phyloP scores from a whole-genome alignment of 2,329 filamentous ascomycete species.

The Dothideomycetes sp. region DNA sequence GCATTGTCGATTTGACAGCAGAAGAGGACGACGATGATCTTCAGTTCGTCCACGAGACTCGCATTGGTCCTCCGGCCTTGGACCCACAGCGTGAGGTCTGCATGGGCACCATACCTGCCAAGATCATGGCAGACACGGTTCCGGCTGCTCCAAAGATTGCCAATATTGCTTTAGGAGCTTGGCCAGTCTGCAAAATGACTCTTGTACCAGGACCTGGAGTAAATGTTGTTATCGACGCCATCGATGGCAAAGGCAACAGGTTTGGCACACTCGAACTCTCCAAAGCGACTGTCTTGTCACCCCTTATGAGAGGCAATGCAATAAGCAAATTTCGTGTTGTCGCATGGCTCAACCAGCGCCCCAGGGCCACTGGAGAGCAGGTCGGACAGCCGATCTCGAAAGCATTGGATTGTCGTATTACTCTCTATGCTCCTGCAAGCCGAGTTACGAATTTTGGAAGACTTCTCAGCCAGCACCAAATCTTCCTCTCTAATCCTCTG shows the following conservation, averaged over 20 bases:
- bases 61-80: too few species aligned
- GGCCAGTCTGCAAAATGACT: conserved; percentile 34
- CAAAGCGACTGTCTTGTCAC: conserved; percentile 56
- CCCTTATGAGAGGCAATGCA: conserved; percentile 56
- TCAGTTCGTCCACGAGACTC: conserved; percentile 11
- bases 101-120: conserved; percentile 10
- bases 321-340: conserved; percentile 57
- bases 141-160: conserved; percentile 8
- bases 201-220: conserved; percentile 30
- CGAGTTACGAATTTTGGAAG: conserved; percentile 55
- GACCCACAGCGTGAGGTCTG: conserved; percentile 10
- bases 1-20: conserved; percentile 41
- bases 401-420: conserved; percentile 55
- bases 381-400: conserved; percentile 52
- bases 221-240: conserved; percentile 50
- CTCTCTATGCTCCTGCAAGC: conserved; percentile 67
- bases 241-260: conserved; percentile 57
- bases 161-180: too few species aligned
- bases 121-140: conserved; percentile 10
- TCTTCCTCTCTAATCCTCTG: conserved; percentile 55
- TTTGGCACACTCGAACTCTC: conserved; percentile 67
- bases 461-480: conserved; percentile 52
- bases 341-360: conserved; percentile 58
- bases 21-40: conserved; percentile 15
- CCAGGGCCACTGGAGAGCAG: conserved; percentile 51